phyloP scores from a whole-genome alignment of 2,329 filamentous ascomycete genomes.

The Aspergillus sp. region DNA sequence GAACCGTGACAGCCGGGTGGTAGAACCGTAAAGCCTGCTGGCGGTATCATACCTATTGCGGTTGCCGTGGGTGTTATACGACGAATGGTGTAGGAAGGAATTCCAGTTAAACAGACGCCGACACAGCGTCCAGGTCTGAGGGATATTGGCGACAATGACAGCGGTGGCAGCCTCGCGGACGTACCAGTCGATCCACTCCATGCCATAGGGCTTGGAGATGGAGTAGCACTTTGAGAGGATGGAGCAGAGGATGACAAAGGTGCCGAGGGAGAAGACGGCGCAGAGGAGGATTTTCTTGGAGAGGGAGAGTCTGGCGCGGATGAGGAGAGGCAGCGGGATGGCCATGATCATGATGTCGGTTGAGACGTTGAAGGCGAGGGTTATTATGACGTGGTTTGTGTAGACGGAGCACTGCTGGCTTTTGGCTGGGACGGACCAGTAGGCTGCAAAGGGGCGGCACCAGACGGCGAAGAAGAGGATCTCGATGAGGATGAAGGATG shows the following conservation, averaged over 20 bases:
- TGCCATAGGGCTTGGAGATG: constrained; percentile 57
- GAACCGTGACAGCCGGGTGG: constrained; percentile 15
- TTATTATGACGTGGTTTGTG: constrained; percentile 50
- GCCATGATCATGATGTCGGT: constrained; percentile 48
- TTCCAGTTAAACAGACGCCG: constrained; percentile 46
- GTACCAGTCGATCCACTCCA: constrained; percentile 61
- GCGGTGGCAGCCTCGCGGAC: constrained; percentile 59
- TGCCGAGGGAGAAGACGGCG: constrained; percentile 57
- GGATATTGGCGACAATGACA: constrained; percentile 61
- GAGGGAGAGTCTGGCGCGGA: constrained; percentile 40
- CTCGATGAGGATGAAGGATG: constrained; percentile 51
- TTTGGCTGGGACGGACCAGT: constrained; percentile 52
- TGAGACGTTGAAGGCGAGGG: constrained; percentile 50
- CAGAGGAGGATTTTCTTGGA: constrained; percentile 55
- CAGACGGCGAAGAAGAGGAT: constrained; percentile 55
- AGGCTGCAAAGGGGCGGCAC: constrained; percentile 54
- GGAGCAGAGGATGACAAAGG: constrained; percentile 58
- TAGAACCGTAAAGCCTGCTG: constrained; percentile 10
- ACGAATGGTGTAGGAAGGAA: constrained; percentile 28
- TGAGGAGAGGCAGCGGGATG: constrained; percentile 49
- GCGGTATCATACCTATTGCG: constrained; percentile 4
- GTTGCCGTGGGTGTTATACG: constrained; percentile 11
- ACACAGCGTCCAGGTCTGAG: constrained; percentile 59
- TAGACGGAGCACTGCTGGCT: constrained; percentile 49
- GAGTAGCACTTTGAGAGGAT: constrained; percentile 63